Percentiles rank a stretch among this genome's conserved stretches.
Evolutionary conservation across 768 basidiomycete species (phyloP).

Genomic region (Psilocybe azurescens): DNA sequence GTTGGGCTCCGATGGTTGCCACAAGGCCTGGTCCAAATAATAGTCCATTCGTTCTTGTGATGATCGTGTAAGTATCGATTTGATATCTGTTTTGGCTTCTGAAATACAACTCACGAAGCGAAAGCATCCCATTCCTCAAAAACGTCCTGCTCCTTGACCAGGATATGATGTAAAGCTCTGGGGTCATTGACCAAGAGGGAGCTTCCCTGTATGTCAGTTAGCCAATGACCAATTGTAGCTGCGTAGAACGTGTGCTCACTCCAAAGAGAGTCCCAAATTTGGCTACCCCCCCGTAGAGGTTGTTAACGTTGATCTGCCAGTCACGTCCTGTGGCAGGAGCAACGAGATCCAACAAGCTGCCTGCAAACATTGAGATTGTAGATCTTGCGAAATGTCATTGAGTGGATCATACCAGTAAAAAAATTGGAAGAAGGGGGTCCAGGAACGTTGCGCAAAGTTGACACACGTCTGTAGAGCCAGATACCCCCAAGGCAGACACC

Average conservation of each 20-base stretch:
- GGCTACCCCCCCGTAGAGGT: conserved; percentile 1
- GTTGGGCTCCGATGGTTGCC: conserved; percentile 7
- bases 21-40: conserved; percentile 10
- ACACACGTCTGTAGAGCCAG: conserved; percentile 6
- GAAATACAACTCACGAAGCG: conserved; percentile 2
- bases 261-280: conserved; percentile 8
- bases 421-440: not conserved
- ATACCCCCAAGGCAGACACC: not conserved
- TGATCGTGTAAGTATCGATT: not conserved
- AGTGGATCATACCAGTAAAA: not conserved
- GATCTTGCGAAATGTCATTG: not conserved
- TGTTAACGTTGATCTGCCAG: conserved; percentile 9
- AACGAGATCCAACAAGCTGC: conserved; percentile 7
- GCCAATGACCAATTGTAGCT: not conserved
- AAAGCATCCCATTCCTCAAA: conserved; percentile 14
- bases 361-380: not conserved
- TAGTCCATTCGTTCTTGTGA: conserved; percentile 2
- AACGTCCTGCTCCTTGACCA: conserved; percentile 10
- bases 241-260: not conserved
- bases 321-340: conserved; percentile 12
- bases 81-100: not conserved
- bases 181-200: conserved; percentile 8
- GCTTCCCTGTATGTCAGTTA: conserved; percentile 1
- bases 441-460: not conserved
- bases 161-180: conserved; percentile 13